phyloP scores from a whole-genome alignment of 2,329 filamentous ascomycete species.

The Scorias spongiosa region DNA sequence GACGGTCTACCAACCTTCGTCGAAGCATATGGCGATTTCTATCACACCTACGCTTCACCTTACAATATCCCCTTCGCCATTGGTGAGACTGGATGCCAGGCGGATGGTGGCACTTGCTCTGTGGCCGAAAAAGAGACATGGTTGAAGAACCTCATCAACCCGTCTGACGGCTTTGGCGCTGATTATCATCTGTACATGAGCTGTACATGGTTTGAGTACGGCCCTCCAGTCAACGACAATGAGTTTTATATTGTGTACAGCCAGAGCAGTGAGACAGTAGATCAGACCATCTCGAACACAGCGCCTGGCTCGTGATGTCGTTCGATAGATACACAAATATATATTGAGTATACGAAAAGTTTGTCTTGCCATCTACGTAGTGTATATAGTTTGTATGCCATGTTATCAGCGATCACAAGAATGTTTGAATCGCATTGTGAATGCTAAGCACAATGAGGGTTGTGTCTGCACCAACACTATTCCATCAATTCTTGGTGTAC shows the following conservation, averaged over 20 bases:
- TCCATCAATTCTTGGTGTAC: no score
- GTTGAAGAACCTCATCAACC: background rate
- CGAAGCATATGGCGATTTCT: conserved; percentile 1
- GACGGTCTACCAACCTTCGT: conserved; percentile 1
- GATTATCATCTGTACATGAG: conserved; percentile 1
- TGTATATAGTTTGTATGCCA: no score
- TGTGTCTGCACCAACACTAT: no score
- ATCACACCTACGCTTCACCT: background rate
- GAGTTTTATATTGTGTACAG: background rate
- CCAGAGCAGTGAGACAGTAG: conserved; percentile 1
- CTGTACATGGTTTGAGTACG: conserved; percentile 1
- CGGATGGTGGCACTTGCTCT: background rate
- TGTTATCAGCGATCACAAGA: no score
- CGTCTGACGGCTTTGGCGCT: background rate
- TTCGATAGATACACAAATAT: no score
- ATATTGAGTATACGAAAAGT: no score
- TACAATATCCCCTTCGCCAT: conserved; percentile 1
- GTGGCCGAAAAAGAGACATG: background rate
- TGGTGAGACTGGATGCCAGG: conserved; percentile 1
- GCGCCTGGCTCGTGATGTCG: background rate
- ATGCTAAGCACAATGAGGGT: no score
- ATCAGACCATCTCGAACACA: background rate
- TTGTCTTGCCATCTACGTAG: no score
- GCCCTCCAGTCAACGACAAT: background rate
- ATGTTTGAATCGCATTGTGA: no score